These are phyloP conservation scores for Coemansia nantahalensis DNA, from an alignment of 192 early-diverging fungal species.

Conservation along the genomic window DNA sequence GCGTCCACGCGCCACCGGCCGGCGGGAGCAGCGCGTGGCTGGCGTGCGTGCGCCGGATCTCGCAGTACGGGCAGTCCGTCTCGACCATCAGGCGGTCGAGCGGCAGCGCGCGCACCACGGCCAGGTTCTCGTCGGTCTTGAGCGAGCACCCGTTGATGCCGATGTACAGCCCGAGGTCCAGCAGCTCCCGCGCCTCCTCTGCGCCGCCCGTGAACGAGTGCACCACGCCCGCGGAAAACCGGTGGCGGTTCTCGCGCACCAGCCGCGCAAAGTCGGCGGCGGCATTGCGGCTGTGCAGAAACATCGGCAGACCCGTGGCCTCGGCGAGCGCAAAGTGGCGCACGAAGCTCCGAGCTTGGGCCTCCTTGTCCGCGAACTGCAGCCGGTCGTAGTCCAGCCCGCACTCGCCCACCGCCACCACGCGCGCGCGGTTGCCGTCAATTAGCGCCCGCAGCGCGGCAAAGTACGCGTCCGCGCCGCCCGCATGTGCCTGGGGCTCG, in stretches of 20 bases:
- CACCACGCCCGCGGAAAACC: conserved; percentile 72
- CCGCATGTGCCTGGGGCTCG: conserved; percentile 62
- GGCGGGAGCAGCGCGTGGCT: conserved; percentile 59
- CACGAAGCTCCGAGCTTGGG: conserved; percentile 75
- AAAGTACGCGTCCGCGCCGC: conserved; percentile 66
- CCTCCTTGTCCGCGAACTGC: conserved; percentile 75
- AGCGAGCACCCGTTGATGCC: conserved; percentile 97
- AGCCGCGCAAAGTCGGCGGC: conserved; percentile 72
- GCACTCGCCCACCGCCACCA: conserved; percentile 94
- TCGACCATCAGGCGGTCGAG: conserved; percentile 84
- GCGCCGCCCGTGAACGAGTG: conserved; percentile 85
- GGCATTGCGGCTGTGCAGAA: conserved; percentile 89
- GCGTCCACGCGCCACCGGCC: conserved; percentile 12
- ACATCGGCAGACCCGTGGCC: conserved; percentile 78
- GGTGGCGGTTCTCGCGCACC: conserved; percentile 58
- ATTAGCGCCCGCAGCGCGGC: conserved; percentile 47
- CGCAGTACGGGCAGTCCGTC: conserved; percentile 94
- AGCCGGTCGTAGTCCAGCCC: conserved; percentile 93
- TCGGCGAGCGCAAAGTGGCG: conserved; percentile 78
- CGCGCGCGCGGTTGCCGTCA: conserved; percentile 43
- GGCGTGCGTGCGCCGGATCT: conserved; percentile 84
- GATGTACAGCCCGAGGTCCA: conserved; percentile 77
- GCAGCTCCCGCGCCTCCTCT: conserved; percentile 60
- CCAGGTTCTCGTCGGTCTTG: conserved; percentile 83
- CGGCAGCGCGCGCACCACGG: conserved; percentile 70